Conservation (phyloP, 495 filamentous ascomycete species). For the Penicillium flavigenum region DNA sequence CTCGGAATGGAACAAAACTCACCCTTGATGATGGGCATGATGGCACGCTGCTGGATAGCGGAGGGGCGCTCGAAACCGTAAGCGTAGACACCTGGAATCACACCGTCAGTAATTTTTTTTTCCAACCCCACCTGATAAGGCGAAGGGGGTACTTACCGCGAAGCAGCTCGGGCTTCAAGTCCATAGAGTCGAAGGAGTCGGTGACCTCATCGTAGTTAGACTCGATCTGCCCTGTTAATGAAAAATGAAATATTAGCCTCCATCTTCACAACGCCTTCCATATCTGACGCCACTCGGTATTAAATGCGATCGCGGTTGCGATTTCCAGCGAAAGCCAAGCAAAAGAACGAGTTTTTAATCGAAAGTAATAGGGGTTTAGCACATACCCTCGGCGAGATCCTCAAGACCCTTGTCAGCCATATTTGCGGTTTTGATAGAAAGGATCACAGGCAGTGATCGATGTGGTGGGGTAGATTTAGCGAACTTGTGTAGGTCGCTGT, state of each 20-base stretch:
- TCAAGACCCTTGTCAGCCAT: constrained; percentile 98
- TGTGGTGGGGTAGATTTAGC: constrained; percentile 47
- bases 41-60: constrained; percentile 98
- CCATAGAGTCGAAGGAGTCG: constrained; percentile 98
- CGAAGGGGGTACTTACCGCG: constrained; percentile 66
- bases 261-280: constrained; percentile 6
- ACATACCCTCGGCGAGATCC: constrained; percentile 86
- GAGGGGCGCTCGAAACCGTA: constrained; percentile 99
- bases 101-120: constrained; percentile 34
- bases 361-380: constrained; percentile 7
- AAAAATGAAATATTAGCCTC: constrained; percentile 28
- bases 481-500: constrained; percentile 35
- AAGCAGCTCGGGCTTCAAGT: constrained; percentile 91
- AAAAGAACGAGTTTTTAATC: neutral
- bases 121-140: constrained; percentile 21
- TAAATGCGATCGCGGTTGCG: constrained; percentile 7
- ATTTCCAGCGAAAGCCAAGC: neutral
- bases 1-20: constrained; percentile 44
- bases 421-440: constrained; percentile 66
- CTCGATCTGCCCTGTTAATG: constrained; percentile 84
- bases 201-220: constrained; percentile 99
- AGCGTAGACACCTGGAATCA: constrained; percentile 81
- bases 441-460: constrained; percentile 73
- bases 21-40: constrained; percentile 99
- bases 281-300: constrained; percentile 24